These are phyloP conservation scores for Spathaspora hagerdaliae DNA, from an alignment of 805 yeast species.

Conservation along the genomic window DNA sequence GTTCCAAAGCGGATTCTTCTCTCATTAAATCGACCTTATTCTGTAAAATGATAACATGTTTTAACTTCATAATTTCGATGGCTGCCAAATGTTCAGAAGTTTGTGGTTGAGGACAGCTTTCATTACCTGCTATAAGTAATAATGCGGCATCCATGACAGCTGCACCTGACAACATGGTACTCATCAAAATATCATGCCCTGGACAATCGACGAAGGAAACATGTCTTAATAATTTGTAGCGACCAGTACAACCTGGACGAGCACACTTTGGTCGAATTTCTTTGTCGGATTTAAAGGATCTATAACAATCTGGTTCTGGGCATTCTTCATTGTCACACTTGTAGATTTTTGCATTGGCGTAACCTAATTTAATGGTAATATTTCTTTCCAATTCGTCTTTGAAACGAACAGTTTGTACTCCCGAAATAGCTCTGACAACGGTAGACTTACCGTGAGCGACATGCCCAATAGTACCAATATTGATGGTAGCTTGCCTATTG, in stretches of 20 bases:
- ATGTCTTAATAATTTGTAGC: slow-evolving; percentile 88
- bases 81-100: slow-evolving; percentile 99
- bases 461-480: slow-evolving; percentile 96
- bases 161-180: slow-evolving; percentile 99
- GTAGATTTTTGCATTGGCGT: slow-evolving; percentile 98
- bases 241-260: slow-evolving; percentile 82
- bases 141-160: slow-evolving; percentile 99
- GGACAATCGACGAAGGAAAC: slow-evolving; percentile 99
- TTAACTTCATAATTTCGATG: slow-evolving; percentile 97
- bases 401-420: slow-evolving; percentile 98
- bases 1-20: slow-evolving; percentile 94
- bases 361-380: slow-evolving; percentile 96
- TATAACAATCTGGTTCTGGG: slow-evolving; percentile 93
- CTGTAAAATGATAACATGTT: slow-evolving; percentile 93
- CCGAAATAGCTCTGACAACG: slow-evolving; percentile 93
- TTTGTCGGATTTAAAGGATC: slow-evolving; percentile 89
- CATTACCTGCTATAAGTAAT: slow-evolving; percentile 94
- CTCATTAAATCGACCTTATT: slow-evolving; percentile 98
- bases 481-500: slow-evolving; percentile 97
- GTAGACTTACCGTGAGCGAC: slow-evolving; percentile 95
- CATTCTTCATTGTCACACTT: slow-evolving; percentile 82
- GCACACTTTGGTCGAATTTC: slow-evolving; percentile 93
- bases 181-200: slow-evolving; percentile 99
- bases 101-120: slow-evolving; percentile 99
- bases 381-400: slow-evolving; percentile 99